Conservation (phyloP, 371 early-diverging fungal species). For the Apophysomyces elegans region DNA sequence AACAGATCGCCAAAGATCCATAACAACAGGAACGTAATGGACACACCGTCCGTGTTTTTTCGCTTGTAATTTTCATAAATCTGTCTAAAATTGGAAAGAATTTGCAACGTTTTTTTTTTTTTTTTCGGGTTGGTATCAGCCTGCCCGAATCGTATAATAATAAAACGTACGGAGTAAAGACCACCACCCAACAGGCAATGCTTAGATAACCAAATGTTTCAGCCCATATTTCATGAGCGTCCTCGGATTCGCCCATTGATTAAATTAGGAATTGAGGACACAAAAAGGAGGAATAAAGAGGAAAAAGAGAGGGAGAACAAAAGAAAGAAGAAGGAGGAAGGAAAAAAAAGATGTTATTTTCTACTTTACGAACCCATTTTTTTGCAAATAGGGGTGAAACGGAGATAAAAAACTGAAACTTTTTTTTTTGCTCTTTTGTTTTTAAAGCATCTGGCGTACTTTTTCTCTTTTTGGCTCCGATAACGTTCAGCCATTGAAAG, state of each 20-base stretch:
- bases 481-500: not conserved
- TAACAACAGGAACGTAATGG: constrained; percentile 67
- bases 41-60: constrained; percentile 69
- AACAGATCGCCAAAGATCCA: constrained; percentile 87
- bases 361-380: not conserved
- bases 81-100: constrained; percentile 48
- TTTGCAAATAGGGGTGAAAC: not conserved
- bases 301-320: constrained; percentile 7
- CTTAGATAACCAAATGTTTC: constrained; percentile 53
- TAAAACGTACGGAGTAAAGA: constrained; percentile 69
- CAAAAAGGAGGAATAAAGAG: not conserved
- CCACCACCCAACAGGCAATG: constrained; percentile 69
- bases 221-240: constrained; percentile 30
- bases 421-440: not conserved
- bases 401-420: not conserved
- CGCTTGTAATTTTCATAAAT: constrained; percentile 64
- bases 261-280: not conserved
- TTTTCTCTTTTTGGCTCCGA: not conserved
- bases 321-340: not conserved
- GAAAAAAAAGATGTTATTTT: not conserved
- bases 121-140: not conserved
- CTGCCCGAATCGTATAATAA: not conserved
- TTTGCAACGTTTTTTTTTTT: constrained; percentile 4
- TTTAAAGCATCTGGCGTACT: not conserved
- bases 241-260: not conserved